Evolutionary conservation across 148 eudicot species (phyloP), one percentile per base, ranked within the genome.

Genomic region (Linanthus parryae): DNA sequence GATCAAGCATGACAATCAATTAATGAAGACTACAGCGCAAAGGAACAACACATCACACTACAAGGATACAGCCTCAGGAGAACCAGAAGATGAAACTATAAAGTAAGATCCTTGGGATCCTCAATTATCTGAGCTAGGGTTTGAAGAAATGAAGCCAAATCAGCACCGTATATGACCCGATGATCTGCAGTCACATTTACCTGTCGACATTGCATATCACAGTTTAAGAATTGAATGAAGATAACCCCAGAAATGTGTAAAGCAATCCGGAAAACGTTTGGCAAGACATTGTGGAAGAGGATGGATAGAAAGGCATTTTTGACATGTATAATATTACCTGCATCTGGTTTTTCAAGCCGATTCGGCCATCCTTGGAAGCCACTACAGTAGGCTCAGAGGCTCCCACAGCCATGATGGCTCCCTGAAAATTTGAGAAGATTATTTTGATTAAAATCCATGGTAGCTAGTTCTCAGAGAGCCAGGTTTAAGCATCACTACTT

Each of bases 171-270:
- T 64, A 87, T 92, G 54, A 87, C 90, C 31, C 94, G 94, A 71
- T 92, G 98, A 71, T 92, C 98, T 56, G 98, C 96, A 3, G 98
- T 87, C 56, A 92, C 88, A 70, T 92, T 91, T 54, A 92, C 98
- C 96, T 92, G 77, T 39, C 36, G 21, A 57, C 42, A 51, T 65
- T 17, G 26, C 35, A 45, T 26, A 18, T 35, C 7, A 7, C 10
- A 2, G 51, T 30, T 33, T 44, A 21, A 44, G 16, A 20, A 30
- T 57, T 20, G 1, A 1, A 0, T 7, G 3, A 30, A 10, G 29
- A 39, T 3, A 13, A 11, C 2, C n/a, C 15, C 17, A 10, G 4
- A 44, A 6, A 9, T 21, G 42, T 8, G 36, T 8, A 4, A 24
- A 54, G 11, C 7, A 0, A 21, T 8, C 23, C 9, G 40, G 14